These are phyloP conservation scores for Mortierella sp. DNA, from an alignment of 371 early-diverging fungal species.

Conservation along the genomic window DNA sequence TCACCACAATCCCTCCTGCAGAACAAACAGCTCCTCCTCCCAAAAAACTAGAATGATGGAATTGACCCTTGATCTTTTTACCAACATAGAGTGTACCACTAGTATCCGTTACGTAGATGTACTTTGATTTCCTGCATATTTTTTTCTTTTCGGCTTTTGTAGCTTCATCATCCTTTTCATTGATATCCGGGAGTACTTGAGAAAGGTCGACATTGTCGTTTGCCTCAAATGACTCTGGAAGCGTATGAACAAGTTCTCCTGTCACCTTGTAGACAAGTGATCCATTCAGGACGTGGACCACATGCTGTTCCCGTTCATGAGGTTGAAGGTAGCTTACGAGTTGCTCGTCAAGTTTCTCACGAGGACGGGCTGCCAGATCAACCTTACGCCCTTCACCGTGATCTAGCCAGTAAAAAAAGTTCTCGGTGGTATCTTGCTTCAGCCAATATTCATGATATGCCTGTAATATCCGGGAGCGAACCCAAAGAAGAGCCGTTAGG, in stretches of 20 bases:
- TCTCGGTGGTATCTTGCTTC: conserved; percentile 33
- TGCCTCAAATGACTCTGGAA: conserved; percentile 20
- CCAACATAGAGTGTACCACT: conserved; percentile 44
- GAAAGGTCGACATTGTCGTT: conserved; percentile 28
- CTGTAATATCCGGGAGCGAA: conserved; percentile 9
- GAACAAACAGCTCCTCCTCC: conserved; percentile 54
- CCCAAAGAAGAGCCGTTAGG: too few species aligned
- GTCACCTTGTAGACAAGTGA: conserved; percentile 36
- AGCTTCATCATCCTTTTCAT: conserved; percentile 37
- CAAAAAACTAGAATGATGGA: conserved; percentile 57
- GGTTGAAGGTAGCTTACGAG: conserved; percentile 43
- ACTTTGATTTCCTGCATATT: conserved; percentile 42
- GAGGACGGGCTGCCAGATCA: conserved; percentile 36
- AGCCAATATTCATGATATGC: conserved; percentile 53
- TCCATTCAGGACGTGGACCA: conserved; percentile 42
- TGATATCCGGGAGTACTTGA: conserved; percentile 26
- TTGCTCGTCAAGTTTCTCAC: conserved; percentile 34
- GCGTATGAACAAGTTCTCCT: conserved; percentile 41
- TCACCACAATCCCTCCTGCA: conserved; percentile 51
- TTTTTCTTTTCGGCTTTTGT: conserved; percentile 46
- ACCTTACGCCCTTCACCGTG: conserved; percentile 49
- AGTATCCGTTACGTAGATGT: conserved; percentile 53
- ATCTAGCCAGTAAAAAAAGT: conserved; percentile 57
- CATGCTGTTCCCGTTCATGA: conserved; percentile 42
- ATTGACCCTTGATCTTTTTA: conserved; percentile 50